Evolutionary conservation across 2,329 filamentous ascomycete species (phyloP), one percentile per base, ranked within the genome.

Genomic region (Phaeosphaeria sp.): DNA sequence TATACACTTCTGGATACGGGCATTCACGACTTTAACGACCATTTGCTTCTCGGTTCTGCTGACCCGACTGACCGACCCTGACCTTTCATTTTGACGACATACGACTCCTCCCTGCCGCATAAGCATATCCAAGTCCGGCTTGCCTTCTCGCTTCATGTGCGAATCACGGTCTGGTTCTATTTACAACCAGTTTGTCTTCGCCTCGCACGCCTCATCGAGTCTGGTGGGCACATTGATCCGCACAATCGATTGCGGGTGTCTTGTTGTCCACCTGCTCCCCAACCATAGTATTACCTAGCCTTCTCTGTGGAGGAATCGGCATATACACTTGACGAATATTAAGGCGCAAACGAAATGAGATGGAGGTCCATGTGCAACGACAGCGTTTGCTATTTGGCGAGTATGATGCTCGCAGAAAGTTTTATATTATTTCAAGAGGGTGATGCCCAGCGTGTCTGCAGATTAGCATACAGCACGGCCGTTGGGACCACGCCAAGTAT

Each of bases 81-180:
- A 63, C 66, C 56, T 63, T 71, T 58, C 56, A 50, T 68, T 65
- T 64, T 67, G 62, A 73, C 65, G 73, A 75, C 71, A 74, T 71
- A 75, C 66, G 72, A 74, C 71, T 72, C 65, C 66, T 74, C 70
- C 73, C 73, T 74, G 60, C 64, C 56, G 63, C 69, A 73, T 71
- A 64, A 65, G 72, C 71, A 70, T 67, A 60, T 68, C 67, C 68
- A 64, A 64, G 54, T 59, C 50, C 54, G 57, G 58, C 56, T 56
- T 51, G 66, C 66, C 63, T 66, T 64, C 58, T 60, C 69, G 71
- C 68, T 66, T 65, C 61, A 69, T 64, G 64, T 63, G 66, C 67
- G 69, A 66, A 64, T 67, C 66, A 71, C 63, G 70, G 69, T 72
- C 70, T 64, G 76, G 73, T 76, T 74, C 66, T 71, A 73, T 71